Base-by-base conservation (phyloP, 805 yeast species). In the Pichia heedii region DNA sequence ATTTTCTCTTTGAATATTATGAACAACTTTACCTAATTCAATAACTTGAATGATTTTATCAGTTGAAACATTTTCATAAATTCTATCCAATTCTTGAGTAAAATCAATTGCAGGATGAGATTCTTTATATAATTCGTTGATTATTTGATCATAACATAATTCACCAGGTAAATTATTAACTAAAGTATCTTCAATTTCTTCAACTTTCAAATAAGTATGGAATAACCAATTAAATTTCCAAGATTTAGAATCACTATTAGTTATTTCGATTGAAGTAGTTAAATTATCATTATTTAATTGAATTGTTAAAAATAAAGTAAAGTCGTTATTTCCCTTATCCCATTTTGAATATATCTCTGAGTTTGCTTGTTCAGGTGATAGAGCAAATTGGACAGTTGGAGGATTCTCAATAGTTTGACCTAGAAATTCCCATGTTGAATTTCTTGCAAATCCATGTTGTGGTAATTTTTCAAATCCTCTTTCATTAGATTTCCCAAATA, bases 381-480 rank as follows among this genome's bases (percentile, higher is more conserved):
- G 73, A 0, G 88, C 98, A 63, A 88, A 89, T 62, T 93, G 96
- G 36, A 83, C 84, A 5, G 94, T 78, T 42, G 89, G 84, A 24
- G 85, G 84, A 37, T 67, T 63, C 42, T 73, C 79, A 30, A 71
- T 70, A 18, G 82, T 77, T 64, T 87, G 90, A 33, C 98, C 98
- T 48, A 93, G 70, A 54, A 89, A 85, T 62, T 93, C 97, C 98
- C 98, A 93, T 3, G 72, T 67, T 13, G 90, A 80, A 62, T 77
- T 82, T 63, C 98, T 74, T 18, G 96, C 98, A 67, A 93, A 84
- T 2, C 98, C 98, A 60, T 93, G 98, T 67, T 93, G 97, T 18
- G 97, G 97, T 50, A 93, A 73, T 30, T 73, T 61, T 41, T 68
- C 70, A 33, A 88, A 76, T 4, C 84, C 84, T 44, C 68, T 71